These are phyloP conservation scores for Saccharum hybrid DNA, from an alignment of 202 grass and related monocot genomes.

Conservation along the genomic window DNA sequence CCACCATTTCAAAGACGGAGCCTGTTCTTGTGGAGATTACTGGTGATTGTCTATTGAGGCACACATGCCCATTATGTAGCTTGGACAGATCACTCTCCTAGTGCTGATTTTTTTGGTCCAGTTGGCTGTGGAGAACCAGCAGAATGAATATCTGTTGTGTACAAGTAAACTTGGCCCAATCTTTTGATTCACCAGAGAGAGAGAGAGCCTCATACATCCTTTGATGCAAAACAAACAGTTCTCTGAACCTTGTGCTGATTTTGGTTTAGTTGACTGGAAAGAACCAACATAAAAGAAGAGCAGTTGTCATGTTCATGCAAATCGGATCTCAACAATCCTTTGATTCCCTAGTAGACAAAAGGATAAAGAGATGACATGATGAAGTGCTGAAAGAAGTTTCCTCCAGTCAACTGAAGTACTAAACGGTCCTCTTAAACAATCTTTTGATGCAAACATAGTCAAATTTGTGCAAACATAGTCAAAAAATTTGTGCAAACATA, in stretches of 20 bases:
- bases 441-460: neutral
- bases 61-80: neutral
- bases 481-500: too few species aligned
- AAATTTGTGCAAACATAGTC: too few species aligned
- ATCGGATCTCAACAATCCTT: neutral
- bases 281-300: neutral
- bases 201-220: neutral
- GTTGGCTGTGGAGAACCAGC: neutral
- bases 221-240: neutral
- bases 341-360: neutral
- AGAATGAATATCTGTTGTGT: neutral
- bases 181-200: neutral
- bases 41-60: slow-evolving; percentile 45
- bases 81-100: neutral
- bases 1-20: slow-evolving; percentile 65
- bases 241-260: neutral
- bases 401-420: neutral
- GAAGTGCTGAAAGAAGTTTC: neutral
- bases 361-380: neutral
- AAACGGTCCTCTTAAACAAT: neutral
- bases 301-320: neutral
- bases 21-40: slow-evolving; percentile 66
- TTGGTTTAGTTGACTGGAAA: neutral
- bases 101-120: neutral
- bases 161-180: neutral